These are phyloP conservation scores for Candida fluviatilis DNA, from an alignment of 805 yeast genomes.

Conservation along the genomic window DNA sequence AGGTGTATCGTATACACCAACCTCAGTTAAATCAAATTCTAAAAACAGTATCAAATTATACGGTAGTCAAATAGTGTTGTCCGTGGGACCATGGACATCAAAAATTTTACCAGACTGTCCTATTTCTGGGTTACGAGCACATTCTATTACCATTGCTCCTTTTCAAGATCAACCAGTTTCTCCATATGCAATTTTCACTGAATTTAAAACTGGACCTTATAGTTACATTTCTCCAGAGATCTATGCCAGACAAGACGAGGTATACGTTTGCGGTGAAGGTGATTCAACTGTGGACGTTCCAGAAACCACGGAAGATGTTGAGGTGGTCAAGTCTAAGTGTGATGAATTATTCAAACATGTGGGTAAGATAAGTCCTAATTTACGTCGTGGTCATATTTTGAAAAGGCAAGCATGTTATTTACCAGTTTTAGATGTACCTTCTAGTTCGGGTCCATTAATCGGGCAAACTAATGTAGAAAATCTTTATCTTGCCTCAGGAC, in stretches of 20 bases:
- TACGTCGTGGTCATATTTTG: slow-evolving; percentile 69
- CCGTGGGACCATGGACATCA: slow-evolving; percentile 98
- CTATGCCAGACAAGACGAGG: slow-evolving; percentile 93
- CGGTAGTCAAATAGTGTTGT: slow-evolving; percentile 76
- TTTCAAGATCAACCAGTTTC: slow-evolving; percentile 65
- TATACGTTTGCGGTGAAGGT: slow-evolving; percentile 96
- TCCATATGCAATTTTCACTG: slow-evolving; percentile 93
- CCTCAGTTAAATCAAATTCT: slow-evolving; percentile 24
- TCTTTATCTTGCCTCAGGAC: slow-evolving; percentile 83
- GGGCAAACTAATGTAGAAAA: slow-evolving; percentile 89
- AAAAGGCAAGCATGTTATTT: slow-evolving; percentile 92
- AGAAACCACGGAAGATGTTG: slow-evolving; percentile 90
- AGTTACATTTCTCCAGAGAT: slow-evolving; percentile 87
- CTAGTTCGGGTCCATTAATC: slow-evolving; percentile 87
- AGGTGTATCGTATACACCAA: slow-evolving; percentile 65
- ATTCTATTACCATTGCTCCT: slow-evolving; percentile 88
- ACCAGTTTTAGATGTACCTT: slow-evolving; percentile 91
- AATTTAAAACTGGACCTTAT: slow-evolving; percentile 63
- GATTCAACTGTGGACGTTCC: slow-evolving; percentile 88
- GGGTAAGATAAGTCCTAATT: slow-evolving; percentile 64
- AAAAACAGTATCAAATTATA: neutral
- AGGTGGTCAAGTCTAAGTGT: slow-evolving; percentile 81
- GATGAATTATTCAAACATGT: slow-evolving; percentile 82
- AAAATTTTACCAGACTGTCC: slow-evolving; percentile 89
- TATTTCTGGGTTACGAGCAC: slow-evolving; percentile 89